A percentile compares a stretch with the other conserved stretches of the same genome.
phyloP scores from a whole-genome alignment of 305 asterid species.

The Solanum hybrid region DNA sequence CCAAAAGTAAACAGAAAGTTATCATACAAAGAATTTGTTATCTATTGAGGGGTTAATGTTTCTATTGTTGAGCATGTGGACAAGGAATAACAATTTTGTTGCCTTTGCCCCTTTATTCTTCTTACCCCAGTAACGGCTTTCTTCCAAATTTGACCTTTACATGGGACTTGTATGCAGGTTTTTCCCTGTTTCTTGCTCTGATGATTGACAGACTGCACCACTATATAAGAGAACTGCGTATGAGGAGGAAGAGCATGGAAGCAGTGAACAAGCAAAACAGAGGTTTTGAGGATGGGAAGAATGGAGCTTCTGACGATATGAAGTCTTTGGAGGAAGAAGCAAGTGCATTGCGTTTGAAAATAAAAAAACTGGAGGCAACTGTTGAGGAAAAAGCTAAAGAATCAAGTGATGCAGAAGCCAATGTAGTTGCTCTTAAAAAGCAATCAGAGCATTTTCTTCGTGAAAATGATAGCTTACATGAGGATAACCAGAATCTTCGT shows the following conservation, averaged over 20 bases:
- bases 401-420: conserved; percentile 50
- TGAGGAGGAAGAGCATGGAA: conserved; percentile 63
- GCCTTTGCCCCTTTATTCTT: not conserved
- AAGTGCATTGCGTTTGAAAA: conserved; percentile 25
- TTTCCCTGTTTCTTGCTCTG: conserved; percentile 65
- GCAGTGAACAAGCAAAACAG: conserved; percentile 59
- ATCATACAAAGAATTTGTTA: not conserved
- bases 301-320: conserved; percentile 23
- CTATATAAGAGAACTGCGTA: conserved; percentile 65
- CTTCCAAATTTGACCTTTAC: not conserved
- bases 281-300: conserved; percentile 40
- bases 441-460: conserved; percentile 77
- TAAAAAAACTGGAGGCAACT: conserved; percentile 41
- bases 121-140: not conserved
- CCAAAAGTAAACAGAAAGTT: not conserved
- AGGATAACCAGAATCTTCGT: conserved; percentile 70
- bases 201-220: conserved; percentile 82
- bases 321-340: conserved; percentile 53
- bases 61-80: not conserved
- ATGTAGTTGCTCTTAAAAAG: conserved; percentile 59
- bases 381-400: conserved; percentile 48
- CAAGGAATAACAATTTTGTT: not conserved
- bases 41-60: not conserved
- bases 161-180: conserved; percentile 38
- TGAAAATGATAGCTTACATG: conserved; percentile 73